Percentiles rank a stretch among this genome's conserved stretches.
Conservation (phyloP, 1,284 basidiomycete genomes). For the Coriolopsis trogii region DNA sequence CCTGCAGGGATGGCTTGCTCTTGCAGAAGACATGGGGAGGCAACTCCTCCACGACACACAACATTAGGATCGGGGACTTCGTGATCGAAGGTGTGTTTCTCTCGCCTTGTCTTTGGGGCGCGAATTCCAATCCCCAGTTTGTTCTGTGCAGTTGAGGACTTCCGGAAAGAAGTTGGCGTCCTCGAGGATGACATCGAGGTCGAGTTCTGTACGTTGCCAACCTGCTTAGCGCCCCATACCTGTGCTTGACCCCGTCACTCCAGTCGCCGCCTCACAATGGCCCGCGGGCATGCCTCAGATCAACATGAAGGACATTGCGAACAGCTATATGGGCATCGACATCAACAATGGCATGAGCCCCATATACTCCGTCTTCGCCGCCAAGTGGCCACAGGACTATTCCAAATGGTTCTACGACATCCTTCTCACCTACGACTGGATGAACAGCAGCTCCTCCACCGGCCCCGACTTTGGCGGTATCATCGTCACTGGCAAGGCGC, state of each 20-base stretch:
- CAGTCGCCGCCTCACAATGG: slow-evolving; percentile 10
- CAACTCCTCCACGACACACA: neutral
- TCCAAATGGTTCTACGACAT: slow-evolving; percentile 22
- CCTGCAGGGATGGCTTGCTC: slow-evolving; percentile 14
- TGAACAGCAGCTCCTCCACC: neutral
- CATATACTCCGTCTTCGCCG: slow-evolving; percentile 18
- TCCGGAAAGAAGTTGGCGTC: slow-evolving; percentile 13
- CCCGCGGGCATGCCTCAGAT: slow-evolving; percentile 3
- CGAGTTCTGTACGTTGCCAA: slow-evolving; percentile 16
- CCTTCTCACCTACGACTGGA: slow-evolving; percentile 20
- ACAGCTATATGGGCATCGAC: slow-evolving; percentile 15
- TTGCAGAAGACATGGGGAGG: slow-evolving; percentile 8
- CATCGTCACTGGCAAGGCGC: slow-evolving; percentile 15
- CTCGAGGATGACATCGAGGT: slow-evolving; percentile 17
- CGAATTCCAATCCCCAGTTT: neutral
- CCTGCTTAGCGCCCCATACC: neutral
- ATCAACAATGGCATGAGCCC: slow-evolving; percentile 20
- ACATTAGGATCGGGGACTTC: slow-evolving; percentile 11
- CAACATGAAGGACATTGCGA: slow-evolving; percentile 1
- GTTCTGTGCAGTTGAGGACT: neutral
- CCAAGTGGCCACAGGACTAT: slow-evolving; percentile 12
- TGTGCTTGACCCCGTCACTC: neutral
- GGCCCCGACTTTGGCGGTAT: slow-evolving; percentile 17
- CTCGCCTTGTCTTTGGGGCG: neutral
- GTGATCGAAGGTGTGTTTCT: slow-evolving; percentile 9